Base-by-base conservation (phyloP, 495 filamentous ascomycete genomes). In the Neurospora discreta region DNA sequence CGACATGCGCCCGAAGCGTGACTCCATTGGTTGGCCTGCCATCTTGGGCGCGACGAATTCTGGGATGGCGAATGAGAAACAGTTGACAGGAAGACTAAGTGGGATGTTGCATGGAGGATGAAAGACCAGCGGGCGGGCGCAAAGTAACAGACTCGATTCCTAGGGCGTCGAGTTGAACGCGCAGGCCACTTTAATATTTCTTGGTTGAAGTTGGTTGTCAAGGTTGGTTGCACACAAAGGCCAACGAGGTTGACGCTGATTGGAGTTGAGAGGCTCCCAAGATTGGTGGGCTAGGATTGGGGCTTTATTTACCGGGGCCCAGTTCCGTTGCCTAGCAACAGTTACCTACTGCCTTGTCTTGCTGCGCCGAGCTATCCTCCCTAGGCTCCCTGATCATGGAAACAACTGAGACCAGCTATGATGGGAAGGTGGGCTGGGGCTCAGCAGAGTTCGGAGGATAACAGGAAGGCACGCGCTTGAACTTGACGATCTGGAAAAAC, bases 1-100 rank as follows among this genome's bases (percentile, higher is more conserved):
- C 20, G 92, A 89, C 79, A 95, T 83, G 74, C 88, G 89, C 87
- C 94, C 93, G 77, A 97, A 90, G 69, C 91, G 90, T 83, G 91
- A 83, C 78, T 97, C 93, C 16, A 97, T 77, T 39, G 80, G 81
- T 72, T 85, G 80, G 44, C 82, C 77, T 40, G 86, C 81, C 86
- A 88, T 88, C 75, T 71, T 75, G 65, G 1, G n/a, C 41, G 26
- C 40, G 36, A 65, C 46, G 44, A 36, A 16, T 58, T 60, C 3
- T 71, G 58, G 5, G 39, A 39, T 58, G n/a, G 65, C 38, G 71
- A 60, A 42, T 16, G 52, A 70, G 33, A 72, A 52, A 52, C 15
- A 39, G 65, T 71, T 7, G 39, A 52, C 16, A 70, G 42, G 44
- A 52, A 11, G 71, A 58, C 65, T 26, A 44, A 67, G 18, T 3